Base-by-base conservation (phyloP, 768 basidiomycete genomes). In the Ramaria sp. region DNA sequence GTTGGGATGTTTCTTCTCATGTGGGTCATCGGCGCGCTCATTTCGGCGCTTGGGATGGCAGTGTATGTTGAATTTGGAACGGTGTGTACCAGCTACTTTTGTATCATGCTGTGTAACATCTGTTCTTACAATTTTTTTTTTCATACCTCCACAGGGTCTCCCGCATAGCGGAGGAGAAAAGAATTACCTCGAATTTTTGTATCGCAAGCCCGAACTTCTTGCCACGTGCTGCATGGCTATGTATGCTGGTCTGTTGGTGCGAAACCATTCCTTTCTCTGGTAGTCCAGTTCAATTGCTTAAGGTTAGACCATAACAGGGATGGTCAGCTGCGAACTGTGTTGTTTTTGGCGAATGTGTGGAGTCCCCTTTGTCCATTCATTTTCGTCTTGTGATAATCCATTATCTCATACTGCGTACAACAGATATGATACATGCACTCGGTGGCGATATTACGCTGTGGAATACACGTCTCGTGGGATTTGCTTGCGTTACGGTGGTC, bases 21-120 rank as follows among this genome's bases (percentile, higher is more conserved):
- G 78, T 88, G 85, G 85, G 66, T 85, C 15, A 61, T 85, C 5
- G 85, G 85, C 0, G 77, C 84, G 4, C 61, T 74, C 27, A 75
- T 86, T 37, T 82, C 85, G 1, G 73, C 77, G 0, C 75, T 77
- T 32, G 85, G 85, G 3, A 83, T 83, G 1, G 74, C 77, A 0
- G 85, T 87, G 3, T 88, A 81, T 59, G 72, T 86, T n/a, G 85
- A 87, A 63, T 73, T 85, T 18, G 85, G 85, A 22, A 85, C 85
- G 24, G 84, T 85, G 55, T 58, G 73, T 58, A 38, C 20, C 32
- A 20, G 8, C 1, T 18, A 9, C 9, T 9, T n/a, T 38, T 43
- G 8, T 43, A n/a, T 10, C 42, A 43, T 18, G n/a, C 18, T 43
- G 18, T n/a, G 10, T 43, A 25, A 16, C 16, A n/a, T n/a, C n/a